These are phyloP conservation scores for Quercus ilex DNA, from an alignment of 306 rosid species.

Conservation along the genomic window DNA sequence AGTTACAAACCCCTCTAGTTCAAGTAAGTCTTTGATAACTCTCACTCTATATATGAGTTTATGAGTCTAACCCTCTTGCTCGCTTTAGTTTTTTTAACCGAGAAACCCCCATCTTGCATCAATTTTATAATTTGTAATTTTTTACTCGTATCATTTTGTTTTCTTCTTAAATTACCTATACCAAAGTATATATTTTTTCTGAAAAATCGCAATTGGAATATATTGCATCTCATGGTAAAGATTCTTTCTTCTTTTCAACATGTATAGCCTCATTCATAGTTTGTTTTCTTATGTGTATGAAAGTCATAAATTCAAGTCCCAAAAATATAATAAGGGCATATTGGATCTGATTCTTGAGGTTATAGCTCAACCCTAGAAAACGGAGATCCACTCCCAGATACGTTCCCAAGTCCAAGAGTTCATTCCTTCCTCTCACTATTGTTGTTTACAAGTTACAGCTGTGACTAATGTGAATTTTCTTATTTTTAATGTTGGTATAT, in stretches of 20 bases:
- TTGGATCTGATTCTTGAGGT: constrained; percentile 22
- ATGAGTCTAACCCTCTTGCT: not conserved
- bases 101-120: not conserved
- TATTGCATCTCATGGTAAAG: not conserved
- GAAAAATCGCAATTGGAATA: not conserved
- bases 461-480: not conserved
- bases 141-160: not conserved
- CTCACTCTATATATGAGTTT: no score
- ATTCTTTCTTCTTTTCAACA: not conserved
- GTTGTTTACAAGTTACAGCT: constrained; percentile 1
- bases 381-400: constrained; percentile 14
- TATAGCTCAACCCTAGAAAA: constrained; percentile 1
- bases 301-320: constrained; percentile 1
- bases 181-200: not conserved
- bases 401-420: not conserved
- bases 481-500: not conserved
- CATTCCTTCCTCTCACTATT: not conserved
- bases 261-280: not conserved
- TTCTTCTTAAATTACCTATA: not conserved
- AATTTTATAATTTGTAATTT: not conserved
- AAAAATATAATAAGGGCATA: not conserved
- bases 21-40: not conserved
- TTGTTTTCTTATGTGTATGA: not conserved
- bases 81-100: not conserved
- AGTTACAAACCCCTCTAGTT: not conserved